Conservation (phyloP, 495 filamentous ascomycete species). For the Symbiotaphrina buchneri region DNA sequence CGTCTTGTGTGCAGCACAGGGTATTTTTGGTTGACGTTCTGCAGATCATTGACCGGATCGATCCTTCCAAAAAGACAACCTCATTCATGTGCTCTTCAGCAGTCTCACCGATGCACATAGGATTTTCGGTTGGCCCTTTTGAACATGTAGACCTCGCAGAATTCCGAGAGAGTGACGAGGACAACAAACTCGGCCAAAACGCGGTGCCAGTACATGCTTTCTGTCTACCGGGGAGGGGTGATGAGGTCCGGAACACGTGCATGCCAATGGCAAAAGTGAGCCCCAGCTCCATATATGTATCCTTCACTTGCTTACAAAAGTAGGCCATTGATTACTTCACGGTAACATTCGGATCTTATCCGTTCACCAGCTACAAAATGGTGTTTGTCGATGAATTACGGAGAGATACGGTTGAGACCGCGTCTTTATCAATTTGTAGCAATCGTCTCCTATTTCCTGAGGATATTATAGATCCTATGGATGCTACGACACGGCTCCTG, state of each 20-base stretch:
- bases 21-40: constrained; percentile 1
- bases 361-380: constrained; percentile 70
- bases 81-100: constrained; percentile 50
- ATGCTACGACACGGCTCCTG: constrained; percentile 51
- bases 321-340: constrained; percentile 69
- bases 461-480: constrained; percentile 60
- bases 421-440: constrained; percentile 71
- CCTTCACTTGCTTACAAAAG: constrained; percentile 2
- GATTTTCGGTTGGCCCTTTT: constrained; percentile 84
- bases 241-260: constrained; percentile 69
- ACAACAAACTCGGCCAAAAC: constrained; percentile 66
- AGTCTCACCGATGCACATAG: constrained; percentile 66
- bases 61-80: constrained; percentile 60
- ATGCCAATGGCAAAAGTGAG: constrained; percentile 37
- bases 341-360: constrained; percentile 64
- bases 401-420: constrained; percentile 48
- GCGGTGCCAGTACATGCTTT: constrained; percentile 72
- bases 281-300: background rate
- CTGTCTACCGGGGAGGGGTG: constrained; percentile 60
- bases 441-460: constrained; percentile 63
- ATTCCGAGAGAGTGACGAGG: constrained; percentile 72
- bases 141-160: constrained; percentile 78
- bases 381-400: constrained; percentile 82
- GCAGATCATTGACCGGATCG: constrained; percentile 40
- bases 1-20: constrained; percentile 4